Conservation (phyloP, 257 asterid genomes). For the Jaltomata sinuosa region DNA sequence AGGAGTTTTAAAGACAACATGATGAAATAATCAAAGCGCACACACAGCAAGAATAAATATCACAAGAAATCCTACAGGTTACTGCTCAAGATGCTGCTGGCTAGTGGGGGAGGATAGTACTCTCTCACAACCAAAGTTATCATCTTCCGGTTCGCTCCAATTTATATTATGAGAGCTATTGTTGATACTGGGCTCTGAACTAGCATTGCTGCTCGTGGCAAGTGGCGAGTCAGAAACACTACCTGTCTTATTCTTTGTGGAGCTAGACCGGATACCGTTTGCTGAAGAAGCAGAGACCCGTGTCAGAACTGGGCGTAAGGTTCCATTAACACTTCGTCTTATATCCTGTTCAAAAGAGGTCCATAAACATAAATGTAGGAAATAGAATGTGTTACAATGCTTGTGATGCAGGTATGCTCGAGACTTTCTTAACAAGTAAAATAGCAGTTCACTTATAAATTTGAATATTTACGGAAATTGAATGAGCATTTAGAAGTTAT, state of each 20-base stretch:
- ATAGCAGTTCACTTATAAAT: not conserved
- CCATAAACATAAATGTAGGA: not conserved
- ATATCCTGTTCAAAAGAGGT: slow-evolving; percentile 44
- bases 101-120: not conserved
- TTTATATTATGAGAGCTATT: slow-evolving; percentile 16
- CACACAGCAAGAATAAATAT: slow-evolving; percentile 2
- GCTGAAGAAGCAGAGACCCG: slow-evolving; percentile 17
- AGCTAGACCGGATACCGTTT: slow-evolving; percentile 17
- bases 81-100: not conserved
- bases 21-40: not conserved
- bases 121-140: slow-evolving; percentile 4
- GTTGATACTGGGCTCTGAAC: slow-evolving; percentile 33
- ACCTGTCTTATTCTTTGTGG: slow-evolving; percentile 17
- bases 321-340: slow-evolving; percentile 34
- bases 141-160: slow-evolving; percentile 13
- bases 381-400: not conserved
- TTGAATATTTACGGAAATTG: not conserved
- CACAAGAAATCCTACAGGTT: not conserved
- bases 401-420: not conserved
- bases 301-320: slow-evolving; percentile 20
- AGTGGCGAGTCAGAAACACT: slow-evolving; percentile 38
- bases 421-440: not conserved
- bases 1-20: not conserved
- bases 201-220: slow-evolving; percentile 36
- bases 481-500: not conserved